Percentiles rank a stretch among this genome's conserved stretches.
phyloP scores from a whole-genome alignment of 208 protist genomes.

The Leishmania lainsoni region DNA sequence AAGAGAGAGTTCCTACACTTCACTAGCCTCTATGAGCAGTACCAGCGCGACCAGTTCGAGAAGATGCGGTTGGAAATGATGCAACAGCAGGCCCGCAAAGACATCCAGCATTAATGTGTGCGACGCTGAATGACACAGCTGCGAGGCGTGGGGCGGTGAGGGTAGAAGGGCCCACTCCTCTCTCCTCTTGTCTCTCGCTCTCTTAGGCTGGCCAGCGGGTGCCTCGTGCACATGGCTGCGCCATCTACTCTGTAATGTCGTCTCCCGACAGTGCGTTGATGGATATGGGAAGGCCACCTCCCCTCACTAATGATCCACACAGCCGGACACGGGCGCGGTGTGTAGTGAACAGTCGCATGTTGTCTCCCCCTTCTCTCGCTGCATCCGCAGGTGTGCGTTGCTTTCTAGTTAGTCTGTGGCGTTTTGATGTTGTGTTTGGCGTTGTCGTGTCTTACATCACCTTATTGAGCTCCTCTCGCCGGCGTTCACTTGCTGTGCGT shows the following conservation, averaged over 20 bases:
- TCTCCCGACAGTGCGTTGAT: not conserved
- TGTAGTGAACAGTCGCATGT: not conserved
- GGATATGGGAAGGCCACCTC: not conserved
- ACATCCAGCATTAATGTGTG: constrained; percentile 55
- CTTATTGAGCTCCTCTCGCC: not conserved
- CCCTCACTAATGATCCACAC: not conserved
- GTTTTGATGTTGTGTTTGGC: not conserved
- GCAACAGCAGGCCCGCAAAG: constrained; percentile 62
- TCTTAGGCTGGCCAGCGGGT: not conserved
- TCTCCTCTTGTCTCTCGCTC: not conserved
- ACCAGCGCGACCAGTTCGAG: constrained; percentile 75
- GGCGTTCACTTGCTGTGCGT: not conserved
- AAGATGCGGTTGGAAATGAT: constrained; percentile 61
- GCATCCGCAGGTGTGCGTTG: not conserved
- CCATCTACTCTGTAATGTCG: not conserved
- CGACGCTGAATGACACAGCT: too few species aligned
- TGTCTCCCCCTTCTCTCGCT: constrained; percentile 5
- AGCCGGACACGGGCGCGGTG: not conserved
- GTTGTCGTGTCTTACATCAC: not conserved
- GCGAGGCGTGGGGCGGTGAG: not conserved
- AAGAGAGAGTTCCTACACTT: constrained; percentile 72
- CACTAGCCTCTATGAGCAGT: constrained; percentile 70
- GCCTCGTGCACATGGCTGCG: not conserved
- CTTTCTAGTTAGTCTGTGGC: not conserved
- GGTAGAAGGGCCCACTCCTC: not conserved